Percentiles rank a stretch among this genome's conserved stretches.
phyloP scores from a whole-genome alignment of 176 grass and related monocot genomes.

The Pontederia paniculata region DNA sequence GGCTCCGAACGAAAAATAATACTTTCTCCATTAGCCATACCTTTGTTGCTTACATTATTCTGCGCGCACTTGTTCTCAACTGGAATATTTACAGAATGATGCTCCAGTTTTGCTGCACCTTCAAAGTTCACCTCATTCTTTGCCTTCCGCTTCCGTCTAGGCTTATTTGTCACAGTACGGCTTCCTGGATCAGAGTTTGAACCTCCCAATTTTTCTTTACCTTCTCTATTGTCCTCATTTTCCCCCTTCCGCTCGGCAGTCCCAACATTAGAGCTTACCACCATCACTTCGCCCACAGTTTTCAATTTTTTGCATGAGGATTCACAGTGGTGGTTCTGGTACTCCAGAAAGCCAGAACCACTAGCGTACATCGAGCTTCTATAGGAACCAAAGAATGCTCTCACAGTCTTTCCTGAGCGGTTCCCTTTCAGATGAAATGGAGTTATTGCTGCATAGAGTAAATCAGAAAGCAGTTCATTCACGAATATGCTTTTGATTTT shows the following conservation, averaged over 20 bases:
- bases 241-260: too few species aligned
- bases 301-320: not conserved
- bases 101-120: not conserved
- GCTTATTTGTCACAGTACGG: constrained; percentile 1
- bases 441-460: constrained; percentile 20
- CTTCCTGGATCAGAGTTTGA: not conserved
- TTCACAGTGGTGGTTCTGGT: constrained; percentile 12
- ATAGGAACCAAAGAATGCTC: constrained; percentile 16
- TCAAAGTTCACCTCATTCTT: not conserved
- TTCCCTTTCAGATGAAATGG: constrained; percentile 13
- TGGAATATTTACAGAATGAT: constrained; percentile 1
- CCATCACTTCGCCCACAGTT: too few species aligned
- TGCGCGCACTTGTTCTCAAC: not conserved
- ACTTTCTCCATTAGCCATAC: too few species aligned
- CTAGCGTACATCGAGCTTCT: constrained; percentile 17
- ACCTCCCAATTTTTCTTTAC: not conserved
- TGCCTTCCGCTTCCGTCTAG: not conserved
- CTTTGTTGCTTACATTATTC: too few species aligned
- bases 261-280: too few species aligned
- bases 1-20: not conserved
- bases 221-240: not conserved
- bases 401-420: constrained; percentile 3
- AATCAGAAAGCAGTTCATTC: constrained; percentile 12
- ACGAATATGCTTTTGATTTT: constrained; percentile 3
- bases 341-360: constrained; percentile 1